These are phyloP conservation scores for Colletotrichum tropicicola DNA, from an alignment of 2,329 filamentous ascomycete species.

Conservation along the genomic window DNA sequence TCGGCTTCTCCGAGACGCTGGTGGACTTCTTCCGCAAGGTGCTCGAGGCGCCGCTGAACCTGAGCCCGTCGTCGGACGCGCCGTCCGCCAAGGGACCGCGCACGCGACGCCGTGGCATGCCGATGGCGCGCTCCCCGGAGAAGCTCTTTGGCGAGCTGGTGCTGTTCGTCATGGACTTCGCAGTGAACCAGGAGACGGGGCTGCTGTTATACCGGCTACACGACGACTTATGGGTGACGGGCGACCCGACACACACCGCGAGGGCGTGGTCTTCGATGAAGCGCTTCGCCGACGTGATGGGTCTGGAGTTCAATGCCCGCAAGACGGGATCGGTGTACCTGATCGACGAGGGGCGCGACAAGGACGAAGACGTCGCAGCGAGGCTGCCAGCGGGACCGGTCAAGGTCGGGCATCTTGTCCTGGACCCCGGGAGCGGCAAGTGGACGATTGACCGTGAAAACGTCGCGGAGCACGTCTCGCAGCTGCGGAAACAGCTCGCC, in stretches of 20 bases:
- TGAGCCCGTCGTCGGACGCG: too few relatives aligned
- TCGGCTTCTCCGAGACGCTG: slow-evolving; percentile 66
- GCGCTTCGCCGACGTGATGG: slow-evolving; percentile 44
- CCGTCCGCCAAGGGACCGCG: slow-evolving; percentile 52
- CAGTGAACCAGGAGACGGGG: slow-evolving; percentile 68
- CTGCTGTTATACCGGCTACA: slow-evolving; percentile 68
- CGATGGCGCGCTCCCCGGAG: slow-evolving; percentile 67
- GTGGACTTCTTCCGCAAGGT: slow-evolving; percentile 67
- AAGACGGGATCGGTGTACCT: slow-evolving; percentile 52
- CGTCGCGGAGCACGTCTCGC: slow-evolving; percentile 61
- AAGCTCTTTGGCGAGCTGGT: slow-evolving; percentile 68
- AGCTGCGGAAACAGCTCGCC: slow-evolving; percentile 63
- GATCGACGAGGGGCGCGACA: slow-evolving; percentile 5
- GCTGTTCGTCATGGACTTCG: slow-evolving; percentile 72
- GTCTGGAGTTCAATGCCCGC: slow-evolving; percentile 49
- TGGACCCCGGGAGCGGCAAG: slow-evolving; percentile 52
- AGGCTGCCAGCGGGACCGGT: slow-evolving; percentile 60
- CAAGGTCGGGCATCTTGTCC: slow-evolving; percentile 63
- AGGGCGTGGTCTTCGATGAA: slow-evolving; percentile 53
- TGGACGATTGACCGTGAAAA: slow-evolving; percentile 63
- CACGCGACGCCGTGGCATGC: slow-evolving; percentile 63
- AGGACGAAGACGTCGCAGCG: slow-evolving; percentile 32
- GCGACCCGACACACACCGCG: slow-evolving; percentile 47
- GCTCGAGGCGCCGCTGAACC: slow-evolving; percentile 66
- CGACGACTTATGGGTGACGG: slow-evolving; percentile 55